Base-by-base conservation (phyloP, 2,329 filamentous ascomycete genomes). In the Ophiostoma quercus region DNA sequence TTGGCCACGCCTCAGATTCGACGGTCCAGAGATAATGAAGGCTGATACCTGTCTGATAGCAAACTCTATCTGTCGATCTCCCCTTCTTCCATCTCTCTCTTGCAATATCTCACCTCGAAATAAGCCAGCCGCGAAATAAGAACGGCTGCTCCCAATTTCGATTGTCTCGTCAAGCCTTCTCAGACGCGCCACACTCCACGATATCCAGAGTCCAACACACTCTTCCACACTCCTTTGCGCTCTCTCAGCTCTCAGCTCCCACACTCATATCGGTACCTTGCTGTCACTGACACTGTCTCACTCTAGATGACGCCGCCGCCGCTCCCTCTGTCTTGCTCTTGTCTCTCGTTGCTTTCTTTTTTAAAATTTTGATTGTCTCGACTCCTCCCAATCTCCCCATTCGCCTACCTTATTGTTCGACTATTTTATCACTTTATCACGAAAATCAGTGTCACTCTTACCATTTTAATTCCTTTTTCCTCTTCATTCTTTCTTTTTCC, bases 101-200 rank as follows among this genome's bases (percentile, higher is more conserved):
- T 47, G 16, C 43, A n/a, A 19, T n/a, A 47, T 47, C 43, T n/a
- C 43, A 47, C 19, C 19, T 47, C 43, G 43, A 47, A 47, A 47
- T 47, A 47, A 47, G 16, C 16, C 34, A 34, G 16, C 43, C 66
- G 32, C n/a, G 43, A 37, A 51, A 70, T n/a, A 54, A 57, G 51
- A 67, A 51, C 41, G 25, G 66, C 69, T 29, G 69, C 66, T 67
- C 66, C 41, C 57, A 54, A 68, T 67, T 60, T 68, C 66, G 57
- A 70, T 51, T 63, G 34, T 22, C 68, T 57, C 51, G 65, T 67
- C 39, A 54, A 57, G 57, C 66, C 57, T 51, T 65, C 66, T 25
- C 43, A 39, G 43, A 43, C 51, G 3, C 51, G n/a, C n/a, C 51
- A 57, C 9, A 57, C 51, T 25, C 22, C 51, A 57, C 51, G 51